A percentile compares a stretch with the other conserved stretches of the same genome.
phyloP scores from a whole-genome alignment of 768 basidiomycete species.

The Lentinula lateritia region DNA sequence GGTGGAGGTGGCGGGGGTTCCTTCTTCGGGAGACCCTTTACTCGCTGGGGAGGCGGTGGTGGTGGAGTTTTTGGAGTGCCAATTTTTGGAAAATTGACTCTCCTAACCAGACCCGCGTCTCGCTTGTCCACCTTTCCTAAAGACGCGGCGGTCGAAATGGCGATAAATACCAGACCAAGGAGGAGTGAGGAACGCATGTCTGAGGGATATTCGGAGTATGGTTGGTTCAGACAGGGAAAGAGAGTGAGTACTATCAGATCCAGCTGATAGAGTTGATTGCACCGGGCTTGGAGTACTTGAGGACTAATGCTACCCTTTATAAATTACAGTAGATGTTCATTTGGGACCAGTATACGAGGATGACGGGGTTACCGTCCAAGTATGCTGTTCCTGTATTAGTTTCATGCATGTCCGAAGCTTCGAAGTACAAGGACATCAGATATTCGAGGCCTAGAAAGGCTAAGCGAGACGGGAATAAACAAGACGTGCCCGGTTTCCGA shows the following conservation, averaged over 20 bases:
- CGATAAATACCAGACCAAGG: background rate
- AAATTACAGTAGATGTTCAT: too few species aligned
- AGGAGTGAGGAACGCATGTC: background rate
- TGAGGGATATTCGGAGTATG: background rate
- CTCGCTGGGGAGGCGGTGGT: background rate
- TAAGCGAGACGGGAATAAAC: too few species aligned
- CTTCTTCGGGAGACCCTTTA: background rate
- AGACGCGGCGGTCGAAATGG: background rate
- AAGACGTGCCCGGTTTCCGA: too few species aligned
- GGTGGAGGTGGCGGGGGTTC: background rate
- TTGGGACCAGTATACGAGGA: too few species aligned
- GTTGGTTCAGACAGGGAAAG: background rate
- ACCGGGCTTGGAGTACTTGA: background rate
- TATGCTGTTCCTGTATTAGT: too few species aligned
- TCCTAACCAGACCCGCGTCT: background rate
- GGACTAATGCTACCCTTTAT: too few species aligned
- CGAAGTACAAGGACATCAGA: too few species aligned
- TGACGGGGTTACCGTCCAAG: too few species aligned
- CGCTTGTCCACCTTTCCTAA: background rate
- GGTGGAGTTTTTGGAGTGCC: background rate
- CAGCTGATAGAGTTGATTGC: background rate
- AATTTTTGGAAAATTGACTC: background rate
- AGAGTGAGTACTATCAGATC: background rate
- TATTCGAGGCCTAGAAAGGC: too few species aligned
- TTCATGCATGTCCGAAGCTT: too few species aligned